Evolutionary conservation across 2,329 filamentous ascomycete species (phyloP).

Genomic region (Talaromyces sp.): DNA sequence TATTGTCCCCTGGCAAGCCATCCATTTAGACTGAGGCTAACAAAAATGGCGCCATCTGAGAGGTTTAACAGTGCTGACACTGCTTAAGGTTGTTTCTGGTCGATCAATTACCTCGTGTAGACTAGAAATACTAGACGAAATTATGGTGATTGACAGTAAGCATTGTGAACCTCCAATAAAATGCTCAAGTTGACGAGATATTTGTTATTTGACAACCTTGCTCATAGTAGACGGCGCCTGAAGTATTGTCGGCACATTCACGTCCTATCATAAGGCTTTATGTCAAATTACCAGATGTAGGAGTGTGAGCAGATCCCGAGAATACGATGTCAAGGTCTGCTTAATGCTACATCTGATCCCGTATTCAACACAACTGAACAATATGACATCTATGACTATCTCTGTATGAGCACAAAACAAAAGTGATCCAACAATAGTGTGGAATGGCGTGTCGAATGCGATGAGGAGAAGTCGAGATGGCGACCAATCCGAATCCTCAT

Average conservation of each 20-base stretch:
- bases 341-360: not conserved
- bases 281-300: not conserved
- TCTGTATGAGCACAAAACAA: not conserved
- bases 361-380: not conserved
- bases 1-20: not conserved
- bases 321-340: not conserved
- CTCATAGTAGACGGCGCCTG: not conserved
- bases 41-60: conserved; percentile 9
- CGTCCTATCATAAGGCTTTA: not conserved
- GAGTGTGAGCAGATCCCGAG: not conserved
- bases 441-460: not conserved
- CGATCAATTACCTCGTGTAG: conserved; percentile 10
- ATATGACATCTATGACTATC: not conserved
- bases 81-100: not conserved
- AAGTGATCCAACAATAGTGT: not conserved
- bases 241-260: not conserved
- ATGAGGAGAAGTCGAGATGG: not conserved
- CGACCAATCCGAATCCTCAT: not conserved
- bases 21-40: conserved; percentile 1
- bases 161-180: not conserved
- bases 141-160: not conserved
- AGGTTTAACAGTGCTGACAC: not conserved
- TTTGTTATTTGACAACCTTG: not conserved
- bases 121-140: not conserved
- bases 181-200: not conserved